A percentile compares a stretch with the other conserved stretches of the same genome.
Conservation (phyloP, 129 eudicot species). For the Centrapalus pauciflorus region DNA sequence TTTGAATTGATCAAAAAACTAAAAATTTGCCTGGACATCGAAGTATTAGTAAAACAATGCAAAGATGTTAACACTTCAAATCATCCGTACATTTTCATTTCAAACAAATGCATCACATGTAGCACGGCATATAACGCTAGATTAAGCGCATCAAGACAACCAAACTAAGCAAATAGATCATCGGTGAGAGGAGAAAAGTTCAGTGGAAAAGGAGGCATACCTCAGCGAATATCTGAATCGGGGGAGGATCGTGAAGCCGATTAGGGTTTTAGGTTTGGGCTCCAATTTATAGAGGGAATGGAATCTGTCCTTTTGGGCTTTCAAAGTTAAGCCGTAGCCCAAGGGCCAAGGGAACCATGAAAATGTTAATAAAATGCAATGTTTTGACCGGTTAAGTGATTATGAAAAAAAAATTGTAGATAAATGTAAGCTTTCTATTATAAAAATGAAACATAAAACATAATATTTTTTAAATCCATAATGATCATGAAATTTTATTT, state of each 20-base stretch:
- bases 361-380: too few species aligned
- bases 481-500: too few species aligned
- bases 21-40: background rate
- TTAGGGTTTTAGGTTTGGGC: slow-evolving; percentile 25
- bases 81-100: background rate
- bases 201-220: background rate
- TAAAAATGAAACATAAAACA: too few species aligned
- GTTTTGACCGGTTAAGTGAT: too few species aligned
- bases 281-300: background rate
- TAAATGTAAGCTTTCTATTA: too few species aligned
- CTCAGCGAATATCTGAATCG: slow-evolving; percentile 13
- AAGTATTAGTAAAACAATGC: background rate
- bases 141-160: background rate
- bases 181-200: background rate
- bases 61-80: background rate
- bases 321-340: background rate
- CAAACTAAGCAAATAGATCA: background rate
- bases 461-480: too few species aligned
- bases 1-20: background rate
- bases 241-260: slow-evolving; percentile 12
- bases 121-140: background rate
- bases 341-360: too few species aligned
- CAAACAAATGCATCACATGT: background rate
- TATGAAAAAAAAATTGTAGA: too few species aligned
- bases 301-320: slow-evolving; percentile 1